These are phyloP conservation scores for Dissoconium aciculare DNA, from an alignment of 2,329 filamentous ascomycete genomes.

Conservation along the genomic window DNA sequence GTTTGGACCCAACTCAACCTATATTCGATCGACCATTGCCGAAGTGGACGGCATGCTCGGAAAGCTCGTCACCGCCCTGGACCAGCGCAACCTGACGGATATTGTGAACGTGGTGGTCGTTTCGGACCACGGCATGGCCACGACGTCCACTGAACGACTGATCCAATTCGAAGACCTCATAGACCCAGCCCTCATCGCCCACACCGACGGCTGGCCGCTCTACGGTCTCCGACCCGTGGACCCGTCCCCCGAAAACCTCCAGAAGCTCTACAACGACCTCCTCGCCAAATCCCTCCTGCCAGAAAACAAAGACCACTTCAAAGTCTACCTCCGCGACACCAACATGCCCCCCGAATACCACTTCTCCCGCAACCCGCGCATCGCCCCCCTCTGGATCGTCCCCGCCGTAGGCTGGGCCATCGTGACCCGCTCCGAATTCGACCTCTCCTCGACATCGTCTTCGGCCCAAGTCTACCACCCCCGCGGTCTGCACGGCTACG, in stretches of 20 bases:
- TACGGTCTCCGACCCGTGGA: conserved; percentile 74
- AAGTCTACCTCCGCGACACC: conserved; percentile 72
- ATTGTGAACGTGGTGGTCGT: conserved; percentile 95
- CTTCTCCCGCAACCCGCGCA: conserved; percentile 73
- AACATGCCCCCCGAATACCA: conserved; percentile 91
- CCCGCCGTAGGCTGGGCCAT: conserved; percentile 89
- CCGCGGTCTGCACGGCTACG: conserved; percentile 80
- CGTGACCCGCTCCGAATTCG: conserved; percentile 63
- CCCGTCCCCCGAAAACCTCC: conserved; percentile 40
- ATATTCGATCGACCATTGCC: conserved; percentile 64
- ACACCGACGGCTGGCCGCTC: conserved; percentile 87
- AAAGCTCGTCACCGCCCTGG: conserved; percentile 57
- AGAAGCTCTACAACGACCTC: conserved; percentile 47
- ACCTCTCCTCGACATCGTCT: conserved; percentile 54
- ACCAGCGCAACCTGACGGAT: conserved; percentile 66
- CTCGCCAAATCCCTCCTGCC: conserved; percentile 40
- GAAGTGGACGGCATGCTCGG: conserved; percentile 75
- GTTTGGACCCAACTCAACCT: conserved; percentile 88
- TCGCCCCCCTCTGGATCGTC: conserved; percentile 88
- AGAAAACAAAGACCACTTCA: conserved; percentile 51
- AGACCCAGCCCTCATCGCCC: conserved; percentile 60
- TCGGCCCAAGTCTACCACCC: conserved; percentile 65
- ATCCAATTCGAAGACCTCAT: conserved; percentile 84
- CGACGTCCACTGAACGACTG: conserved; percentile 63
- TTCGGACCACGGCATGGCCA: conserved; percentile 96